These are phyloP conservation scores for Chaetomiaceae sp. DNA, from an alignment of 2,329 filamentous ascomycete species.

Conservation along the genomic window DNA sequence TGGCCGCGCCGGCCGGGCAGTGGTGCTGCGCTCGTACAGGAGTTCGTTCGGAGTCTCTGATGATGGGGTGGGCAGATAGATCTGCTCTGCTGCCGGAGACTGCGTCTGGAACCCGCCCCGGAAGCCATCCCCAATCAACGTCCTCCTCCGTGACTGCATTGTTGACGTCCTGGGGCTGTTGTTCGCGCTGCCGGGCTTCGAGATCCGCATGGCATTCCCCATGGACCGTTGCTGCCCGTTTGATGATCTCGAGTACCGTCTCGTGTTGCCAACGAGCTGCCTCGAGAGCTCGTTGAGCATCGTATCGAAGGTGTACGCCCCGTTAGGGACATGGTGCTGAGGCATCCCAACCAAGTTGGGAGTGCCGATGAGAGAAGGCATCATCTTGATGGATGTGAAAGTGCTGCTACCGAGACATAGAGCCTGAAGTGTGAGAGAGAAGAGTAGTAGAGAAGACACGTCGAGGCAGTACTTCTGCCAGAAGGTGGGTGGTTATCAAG, in stretches of 20 bases:
- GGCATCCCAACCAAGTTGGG: conserved; percentile 28
- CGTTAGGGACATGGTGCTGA: conserved; percentile 20
- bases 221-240: conserved; percentile 42
- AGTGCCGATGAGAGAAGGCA: conserved; percentile 34
- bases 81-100: conserved; percentile 40
- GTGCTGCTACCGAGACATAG: conserved; percentile 3
- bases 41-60: conserved; percentile 31
- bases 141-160: conserved; percentile 50
- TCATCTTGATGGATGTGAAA: conserved; percentile 21
- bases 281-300: conserved; percentile 49
- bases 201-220: conserved; percentile 53
- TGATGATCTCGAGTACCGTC: conserved; percentile 46
- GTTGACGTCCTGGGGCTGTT: conserved; percentile 60
- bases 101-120: conserved; percentile 39
- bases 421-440: background rate
- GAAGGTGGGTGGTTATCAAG: conserved; percentile 6
- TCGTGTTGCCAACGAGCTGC: conserved; percentile 46
- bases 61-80: conserved; percentile 35
- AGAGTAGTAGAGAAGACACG: background rate
- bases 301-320: conserved; percentile 38
- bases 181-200: conserved; percentile 63
- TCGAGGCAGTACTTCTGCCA: conserved; percentile 2
- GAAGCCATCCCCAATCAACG: conserved; percentile 43
- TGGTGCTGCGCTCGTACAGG: conserved; percentile 31
- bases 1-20: conserved; percentile 48